phyloP scores from a whole-genome alignment of 768 basidiomycete genomes.

The Amanita exitialis region DNA sequence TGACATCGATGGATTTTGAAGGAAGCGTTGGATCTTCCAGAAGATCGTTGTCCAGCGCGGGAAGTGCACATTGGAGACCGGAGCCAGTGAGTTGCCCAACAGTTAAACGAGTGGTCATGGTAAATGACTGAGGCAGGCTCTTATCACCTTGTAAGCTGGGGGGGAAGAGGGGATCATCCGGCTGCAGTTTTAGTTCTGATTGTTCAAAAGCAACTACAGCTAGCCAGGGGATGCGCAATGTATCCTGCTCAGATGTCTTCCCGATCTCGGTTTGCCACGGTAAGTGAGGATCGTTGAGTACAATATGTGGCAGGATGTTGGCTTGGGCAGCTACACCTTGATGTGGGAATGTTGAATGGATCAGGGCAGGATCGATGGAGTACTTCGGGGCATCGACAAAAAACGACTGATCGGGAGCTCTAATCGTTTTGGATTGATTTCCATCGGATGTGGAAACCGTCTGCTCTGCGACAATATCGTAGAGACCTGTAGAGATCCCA shows the following conservation, averaged over 20 bases:
- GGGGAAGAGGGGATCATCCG: background rate
- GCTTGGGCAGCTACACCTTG: background rate
- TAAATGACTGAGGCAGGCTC: background rate
- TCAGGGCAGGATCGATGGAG: background rate
- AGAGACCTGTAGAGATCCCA: background rate
- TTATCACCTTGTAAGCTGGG: background rate
- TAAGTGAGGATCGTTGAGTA: background rate
- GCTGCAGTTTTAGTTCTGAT: background rate
- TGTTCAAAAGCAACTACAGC: background rate
- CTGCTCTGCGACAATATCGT: background rate
- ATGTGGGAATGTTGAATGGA: background rate
- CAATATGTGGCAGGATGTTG: background rate
- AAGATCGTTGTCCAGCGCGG: background rate
- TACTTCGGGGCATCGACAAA: background rate
- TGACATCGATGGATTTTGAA: background rate
- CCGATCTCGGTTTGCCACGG: background rate
- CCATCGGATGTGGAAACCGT: background rate
- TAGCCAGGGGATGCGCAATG: background rate
- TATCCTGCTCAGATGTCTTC: background rate
- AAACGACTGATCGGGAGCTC: background rate
- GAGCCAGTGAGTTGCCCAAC: background rate
- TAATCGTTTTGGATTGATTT: background rate
- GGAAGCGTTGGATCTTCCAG: background rate
- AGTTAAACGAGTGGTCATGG: background rate
- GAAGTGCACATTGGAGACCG: background rate